phyloP scores from a whole-genome alignment of 2,329 filamentous ascomycete genomes.

The Pochonia chlamydosporia region DNA sequence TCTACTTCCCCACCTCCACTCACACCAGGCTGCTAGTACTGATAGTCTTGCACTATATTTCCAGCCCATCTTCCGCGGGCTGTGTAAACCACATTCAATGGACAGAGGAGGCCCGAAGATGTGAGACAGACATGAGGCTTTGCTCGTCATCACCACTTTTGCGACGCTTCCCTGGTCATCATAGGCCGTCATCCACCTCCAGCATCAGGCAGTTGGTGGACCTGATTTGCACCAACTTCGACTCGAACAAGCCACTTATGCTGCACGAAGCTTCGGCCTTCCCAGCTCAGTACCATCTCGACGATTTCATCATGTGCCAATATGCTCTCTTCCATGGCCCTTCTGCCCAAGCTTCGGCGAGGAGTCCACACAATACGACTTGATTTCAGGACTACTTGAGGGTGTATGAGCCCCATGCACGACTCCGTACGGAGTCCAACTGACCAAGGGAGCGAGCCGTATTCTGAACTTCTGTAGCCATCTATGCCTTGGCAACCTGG shows the following conservation, averaged over 20 bases:
- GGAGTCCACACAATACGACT: neutral
- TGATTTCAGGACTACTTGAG: neutral
- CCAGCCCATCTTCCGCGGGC: neutral
- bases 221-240: neutral
- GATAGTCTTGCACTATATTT: neutral
- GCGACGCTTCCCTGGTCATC: neutral
- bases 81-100: neutral
- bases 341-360: neutral
- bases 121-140: constrained; percentile 9
- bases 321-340: neutral
- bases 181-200: neutral
- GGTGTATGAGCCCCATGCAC: neutral
- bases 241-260: neutral
- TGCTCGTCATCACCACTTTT: neutral
- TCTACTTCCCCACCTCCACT: neutral
- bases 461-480: neutral
- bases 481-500: neutral
- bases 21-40: neutral
- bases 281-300: neutral
- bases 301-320: neutral
- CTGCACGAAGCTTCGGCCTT: neutral
- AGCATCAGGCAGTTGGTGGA: neutral
- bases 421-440: too few species aligned
- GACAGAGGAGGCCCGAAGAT: constrained; percentile 4
- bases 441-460: neutral